Percentiles rank a stretch among this genome's conserved stretches.
Conservation (phyloP, 169 alveolate species). For the Cryptosporidium sp. region DNA sequence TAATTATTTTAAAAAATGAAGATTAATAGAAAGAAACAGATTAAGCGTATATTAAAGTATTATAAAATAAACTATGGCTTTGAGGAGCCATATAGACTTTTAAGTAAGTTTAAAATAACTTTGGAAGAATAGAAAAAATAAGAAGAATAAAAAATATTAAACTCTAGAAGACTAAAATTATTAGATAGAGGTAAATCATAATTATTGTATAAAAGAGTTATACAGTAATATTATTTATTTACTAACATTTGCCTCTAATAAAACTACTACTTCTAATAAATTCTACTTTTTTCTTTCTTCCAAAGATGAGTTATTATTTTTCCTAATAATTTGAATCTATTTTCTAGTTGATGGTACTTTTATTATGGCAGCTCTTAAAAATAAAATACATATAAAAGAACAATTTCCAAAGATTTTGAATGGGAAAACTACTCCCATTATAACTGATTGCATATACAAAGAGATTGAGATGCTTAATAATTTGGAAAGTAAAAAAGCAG, state of each 20-base stretch:
- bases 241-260: neutral
- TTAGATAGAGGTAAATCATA: neutral
- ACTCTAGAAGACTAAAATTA: neutral
- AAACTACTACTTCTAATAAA: neutral
- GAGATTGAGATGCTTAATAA: slow-evolving; percentile 42
- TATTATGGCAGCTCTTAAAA: slow-evolving; percentile 68
- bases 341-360: slow-evolving; percentile 76
- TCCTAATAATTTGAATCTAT: neutral
- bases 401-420: slow-evolving; percentile 67
- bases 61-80: slow-evolving; percentile 65
- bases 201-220: neutral
- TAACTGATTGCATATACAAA: slow-evolving; percentile 68
- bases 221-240: neutral
- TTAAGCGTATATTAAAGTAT: slow-evolving; percentile 61
- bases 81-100: slow-evolving; percentile 76
- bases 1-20: slow-evolving; percentile 29
- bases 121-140: neutral
- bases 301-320: neutral
- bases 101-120: slow-evolving; percentile 36
- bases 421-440: slow-evolving; percentile 73
- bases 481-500: neutral
- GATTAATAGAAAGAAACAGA: slow-evolving; percentile 65
- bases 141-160: neutral
- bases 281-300: neutral
- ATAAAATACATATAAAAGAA: slow-evolving; percentile 74